A percentile compares a stretch with the other conserved stretches of the same genome.
Evolutionary conservation across 2,329 filamentous ascomycete genomes (phyloP).

Genomic region (Fusarium sp.): DNA sequence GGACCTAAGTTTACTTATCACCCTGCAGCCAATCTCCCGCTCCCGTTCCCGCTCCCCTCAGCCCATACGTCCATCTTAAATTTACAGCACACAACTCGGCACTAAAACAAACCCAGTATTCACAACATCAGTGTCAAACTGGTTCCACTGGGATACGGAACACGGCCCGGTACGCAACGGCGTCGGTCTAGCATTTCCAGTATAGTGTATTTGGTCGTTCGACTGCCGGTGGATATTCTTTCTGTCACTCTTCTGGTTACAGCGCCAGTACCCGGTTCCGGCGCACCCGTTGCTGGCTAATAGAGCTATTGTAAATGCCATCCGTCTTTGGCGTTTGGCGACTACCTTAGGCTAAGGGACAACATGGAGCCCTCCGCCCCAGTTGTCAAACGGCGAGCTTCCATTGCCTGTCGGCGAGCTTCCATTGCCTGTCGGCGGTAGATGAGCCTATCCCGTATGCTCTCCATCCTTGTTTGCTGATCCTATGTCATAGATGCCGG

Average conservation of each 20-base stretch:
- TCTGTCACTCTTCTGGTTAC: neutral
- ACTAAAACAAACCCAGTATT: constrained; percentile 25
- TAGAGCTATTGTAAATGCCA: neutral
- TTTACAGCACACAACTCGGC: constrained; percentile 5
- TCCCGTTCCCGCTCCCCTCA: constrained; percentile 29
- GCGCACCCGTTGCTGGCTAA: neutral
- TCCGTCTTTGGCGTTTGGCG: neutral
- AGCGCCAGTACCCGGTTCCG: neutral
- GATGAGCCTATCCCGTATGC: constrained; percentile 29
- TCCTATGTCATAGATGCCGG: constrained; percentile 59
- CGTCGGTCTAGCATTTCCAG: constrained; percentile 10
- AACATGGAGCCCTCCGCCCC: constrained; percentile 27
- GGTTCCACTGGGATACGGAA: constrained; percentile 13
- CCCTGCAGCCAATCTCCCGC: constrained; percentile 9
- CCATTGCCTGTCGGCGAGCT: constrained; percentile 67
- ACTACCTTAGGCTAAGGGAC: constrained; percentile 8
- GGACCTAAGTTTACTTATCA: neutral
- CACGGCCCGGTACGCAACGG: neutral
- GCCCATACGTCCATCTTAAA: constrained; percentile 5
- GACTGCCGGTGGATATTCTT: neutral
- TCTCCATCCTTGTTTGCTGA: constrained; percentile 1
- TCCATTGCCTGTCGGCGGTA: constrained; percentile 67
- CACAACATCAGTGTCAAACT: constrained; percentile 12
- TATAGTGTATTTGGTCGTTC: constrained; percentile 4
- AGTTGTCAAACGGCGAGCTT: constrained; percentile 61